Evolutionary conservation across 768 basidiomycete species (phyloP), one percentile per base, ranked within the genome.

Genomic region (Tylopilus felleus): DNA sequence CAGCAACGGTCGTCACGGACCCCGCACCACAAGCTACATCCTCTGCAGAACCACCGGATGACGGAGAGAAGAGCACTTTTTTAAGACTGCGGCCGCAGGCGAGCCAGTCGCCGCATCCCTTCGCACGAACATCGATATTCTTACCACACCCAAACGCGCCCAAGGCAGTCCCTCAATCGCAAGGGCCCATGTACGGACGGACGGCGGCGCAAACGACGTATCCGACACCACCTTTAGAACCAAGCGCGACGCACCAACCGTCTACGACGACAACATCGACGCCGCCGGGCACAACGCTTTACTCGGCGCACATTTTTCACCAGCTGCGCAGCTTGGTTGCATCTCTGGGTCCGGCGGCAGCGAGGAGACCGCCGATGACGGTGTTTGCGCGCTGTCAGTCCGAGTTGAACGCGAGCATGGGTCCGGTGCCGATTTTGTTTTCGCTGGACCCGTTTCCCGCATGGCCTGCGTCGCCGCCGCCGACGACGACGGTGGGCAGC

Each of bases 351-450:
- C 49, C 46, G 3, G 54, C 45, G 16, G 33, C 33, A 5, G 16
- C 4, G 9, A 49, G 65, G 28, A 19, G 60, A 31, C 61, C 58
- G 1, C 61, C 59, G 12, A 49, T 64, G 23, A 89, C 88, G 13
- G 77, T 90, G 7, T 88, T 86, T 55, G 88, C 79, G 0, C 69
- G 77, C 19, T 82, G 76, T 21, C 76, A 79, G 22, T 61, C 61
- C 14, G 87, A 89, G 52, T 62, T 90, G 39, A 60, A 59, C 21
- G 63, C 50, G 27, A 72, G 85, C 14, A 63, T 70, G 25, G 80
- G 80, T 0, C 86, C 88, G 1, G 82, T 90, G 0, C 82, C 80
- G 0, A 82, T 90, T 41, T 58, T 74, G 8, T 90, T 84, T 63
- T 77, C 77, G 35, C 52, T 80, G 6, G 83, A 86, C 33, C 84